A percentile compares a stretch with the other conserved stretches of the same genome.
phyloP scores from a whole-genome alignment of 148 eudicot genomes.

The Fallopia convolvulus region DNA sequence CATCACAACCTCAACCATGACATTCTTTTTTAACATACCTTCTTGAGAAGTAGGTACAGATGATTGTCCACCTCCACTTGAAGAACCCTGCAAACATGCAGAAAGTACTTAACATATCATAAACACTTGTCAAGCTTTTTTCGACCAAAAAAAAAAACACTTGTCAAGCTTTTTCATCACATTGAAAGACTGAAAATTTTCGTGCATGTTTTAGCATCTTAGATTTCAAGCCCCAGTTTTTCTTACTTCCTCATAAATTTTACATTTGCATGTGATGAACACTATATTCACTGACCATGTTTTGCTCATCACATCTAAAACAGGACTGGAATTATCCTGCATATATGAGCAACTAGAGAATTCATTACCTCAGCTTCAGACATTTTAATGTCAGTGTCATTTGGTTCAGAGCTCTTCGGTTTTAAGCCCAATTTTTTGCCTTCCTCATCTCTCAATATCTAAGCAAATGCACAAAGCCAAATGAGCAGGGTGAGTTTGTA shows the following conservation, averaged over 20 bases:
- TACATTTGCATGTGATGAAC: neutral
- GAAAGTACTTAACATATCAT: neutral
- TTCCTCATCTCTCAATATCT: conserved; percentile 88
- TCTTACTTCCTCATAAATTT: conserved; percentile 51
- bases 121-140: neutral
- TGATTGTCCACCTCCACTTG: conserved; percentile 53
- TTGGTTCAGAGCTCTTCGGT: conserved; percentile 51
- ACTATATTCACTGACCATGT: neutral
- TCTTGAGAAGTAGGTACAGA: conserved; percentile 44
- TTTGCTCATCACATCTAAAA: neutral
- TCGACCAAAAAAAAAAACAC: neutral
- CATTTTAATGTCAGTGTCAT: conserved; percentile 74
- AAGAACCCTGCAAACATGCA: conserved; percentile 43
- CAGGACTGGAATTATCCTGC: neutral
- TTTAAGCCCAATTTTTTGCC: conserved; percentile 76
- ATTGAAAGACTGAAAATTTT: neutral
- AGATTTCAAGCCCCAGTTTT: conserved; percentile 52
- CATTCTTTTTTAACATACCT: conserved; percentile 27
- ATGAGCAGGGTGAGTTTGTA: neutral
- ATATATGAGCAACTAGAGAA: neutral
- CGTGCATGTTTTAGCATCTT: neutral
- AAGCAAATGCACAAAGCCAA: neutral
- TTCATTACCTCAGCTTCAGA: conserved; percentile 66
- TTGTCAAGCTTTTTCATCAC: neutral
- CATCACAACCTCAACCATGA: neutral